A percentile compares a stretch with the other conserved stretches of the same genome.
Conservation (phyloP, 176 grass and related monocot genomes). For the Rhynchospora pubera region DNA sequence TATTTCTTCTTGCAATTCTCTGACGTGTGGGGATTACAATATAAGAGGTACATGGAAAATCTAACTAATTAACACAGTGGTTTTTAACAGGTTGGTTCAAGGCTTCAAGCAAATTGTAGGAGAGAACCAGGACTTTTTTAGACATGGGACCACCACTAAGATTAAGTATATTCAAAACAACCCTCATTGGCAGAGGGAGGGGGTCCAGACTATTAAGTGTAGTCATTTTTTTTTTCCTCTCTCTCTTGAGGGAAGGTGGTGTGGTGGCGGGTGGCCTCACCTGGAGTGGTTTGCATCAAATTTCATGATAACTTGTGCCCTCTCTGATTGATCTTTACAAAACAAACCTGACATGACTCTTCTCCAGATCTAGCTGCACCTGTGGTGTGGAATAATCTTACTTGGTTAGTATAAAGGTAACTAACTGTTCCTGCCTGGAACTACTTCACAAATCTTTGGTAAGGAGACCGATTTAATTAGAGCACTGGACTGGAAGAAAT, state of each 20-base stretch:
- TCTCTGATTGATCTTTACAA: not conserved
- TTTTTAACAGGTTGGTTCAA: not conserved
- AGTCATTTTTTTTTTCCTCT: not conserved
- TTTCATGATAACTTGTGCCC: not conserved
- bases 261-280: too few species aligned
- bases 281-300: constrained; percentile 5
- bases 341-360: not conserved
- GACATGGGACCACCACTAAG: not conserved
- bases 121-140: not conserved
- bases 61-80: not conserved
- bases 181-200: not conserved
- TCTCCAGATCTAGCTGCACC: not conserved
- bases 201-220: not conserved
- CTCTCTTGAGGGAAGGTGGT: not conserved
- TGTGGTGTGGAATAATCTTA: not conserved
- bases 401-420: not conserved
- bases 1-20: not conserved
- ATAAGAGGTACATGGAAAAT: not conserved
- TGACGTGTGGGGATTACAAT: not conserved
- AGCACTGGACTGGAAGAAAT: not conserved
- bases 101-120: not conserved
- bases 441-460: not conserved
- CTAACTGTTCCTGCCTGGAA: not conserved
- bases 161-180: constrained; percentile 15
- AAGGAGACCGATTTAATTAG: not conserved